phyloP scores from a whole-genome alignment of 441 rosid genomes.

The Corymbia calophylla region DNA sequence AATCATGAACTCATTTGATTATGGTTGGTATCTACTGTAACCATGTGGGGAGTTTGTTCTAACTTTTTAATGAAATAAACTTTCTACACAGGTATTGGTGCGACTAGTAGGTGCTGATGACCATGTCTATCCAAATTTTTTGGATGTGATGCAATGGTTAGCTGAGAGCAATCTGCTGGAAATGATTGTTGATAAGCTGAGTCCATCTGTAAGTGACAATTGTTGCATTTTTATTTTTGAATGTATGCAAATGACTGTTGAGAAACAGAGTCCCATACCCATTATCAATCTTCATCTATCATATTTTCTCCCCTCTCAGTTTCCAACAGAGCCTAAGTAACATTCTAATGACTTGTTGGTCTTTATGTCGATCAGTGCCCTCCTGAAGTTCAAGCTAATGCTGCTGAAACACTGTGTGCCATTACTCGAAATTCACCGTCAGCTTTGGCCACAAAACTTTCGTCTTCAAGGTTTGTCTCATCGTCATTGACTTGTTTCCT shows the following conservation, averaged over 20 bases:
- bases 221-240: neutral
- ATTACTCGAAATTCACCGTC: slow-evolving; percentile 87
- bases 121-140: slow-evolving; percentile 86
- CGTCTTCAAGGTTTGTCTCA: slow-evolving; percentile 65
- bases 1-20: neutral
- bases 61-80: neutral
- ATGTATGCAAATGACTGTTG: slow-evolving; percentile 59
- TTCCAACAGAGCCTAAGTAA: neutral
- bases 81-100: slow-evolving; percentile 68
- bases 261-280: slow-evolving; percentile 61
- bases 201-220: slow-evolving; percentile 61
- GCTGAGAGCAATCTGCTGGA: slow-evolving; percentile 88
- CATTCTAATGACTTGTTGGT: slow-evolving; percentile 7
- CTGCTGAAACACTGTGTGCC: slow-evolving; percentile 93
- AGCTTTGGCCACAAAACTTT: slow-evolving; percentile 83
- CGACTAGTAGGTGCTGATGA: slow-evolving; percentile 97
- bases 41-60: neutral
- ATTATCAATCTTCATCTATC: neutral
- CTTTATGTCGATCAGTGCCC: slow-evolving; percentile 42
- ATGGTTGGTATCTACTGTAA: neutral
- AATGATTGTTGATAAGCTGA: slow-evolving; percentile 93
- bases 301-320: neutral
- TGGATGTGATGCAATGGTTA: slow-evolving; percentile 97
- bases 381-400: slow-evolving; percentile 92
- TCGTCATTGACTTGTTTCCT: neutral